phyloP scores from a whole-genome alignment of 2,329 filamentous ascomycete species.

The Talaromyces sp. region DNA sequence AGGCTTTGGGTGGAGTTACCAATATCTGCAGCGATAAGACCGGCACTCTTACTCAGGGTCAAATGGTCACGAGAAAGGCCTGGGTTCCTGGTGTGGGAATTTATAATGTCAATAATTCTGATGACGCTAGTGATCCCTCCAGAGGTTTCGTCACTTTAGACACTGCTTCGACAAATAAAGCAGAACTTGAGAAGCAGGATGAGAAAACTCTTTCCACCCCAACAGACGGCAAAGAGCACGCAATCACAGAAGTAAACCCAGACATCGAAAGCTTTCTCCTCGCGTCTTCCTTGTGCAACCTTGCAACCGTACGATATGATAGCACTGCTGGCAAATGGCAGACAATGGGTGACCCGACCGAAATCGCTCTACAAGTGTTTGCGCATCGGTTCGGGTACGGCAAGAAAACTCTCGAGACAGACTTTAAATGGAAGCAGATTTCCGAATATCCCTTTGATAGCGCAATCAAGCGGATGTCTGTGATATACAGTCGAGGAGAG shows the following conservation, averaged over 20 bases:
- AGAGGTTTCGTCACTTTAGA: constrained; percentile 46
- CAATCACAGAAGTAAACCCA: constrained; percentile 40
- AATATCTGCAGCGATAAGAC: constrained; percentile 60
- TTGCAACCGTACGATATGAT: constrained; percentile 50
- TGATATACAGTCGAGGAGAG: constrained; percentile 49
- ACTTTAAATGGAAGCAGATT: constrained; percentile 51
- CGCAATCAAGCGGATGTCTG: constrained; percentile 64
- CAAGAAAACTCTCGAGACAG: constrained; percentile 40
- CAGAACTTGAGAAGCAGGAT: constrained; percentile 29
- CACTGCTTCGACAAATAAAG: constrained; percentile 29
- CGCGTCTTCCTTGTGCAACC: constrained; percentile 55
- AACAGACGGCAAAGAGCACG: constrained; percentile 44
- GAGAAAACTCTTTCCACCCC: constrained; percentile 51
- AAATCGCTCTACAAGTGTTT: constrained; percentile 66
- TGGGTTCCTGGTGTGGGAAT: constrained; percentile 55
- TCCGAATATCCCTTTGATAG: constrained; percentile 65
- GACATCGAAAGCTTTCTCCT: constrained; percentile 52
- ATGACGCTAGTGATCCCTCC: constrained; percentile 55
- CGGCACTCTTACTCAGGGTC: constrained; percentile 54
- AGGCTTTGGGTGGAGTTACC: constrained; percentile 56
- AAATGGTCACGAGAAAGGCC: constrained; percentile 59
- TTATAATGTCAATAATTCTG: constrained; percentile 52
- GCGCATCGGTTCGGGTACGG: constrained; percentile 57
- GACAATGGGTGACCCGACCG: constrained; percentile 62
- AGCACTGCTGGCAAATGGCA: constrained; percentile 48